phyloP scores from a whole-genome alignment of 805 yeast species.

The Teunomyces lycoperdinae region DNA sequence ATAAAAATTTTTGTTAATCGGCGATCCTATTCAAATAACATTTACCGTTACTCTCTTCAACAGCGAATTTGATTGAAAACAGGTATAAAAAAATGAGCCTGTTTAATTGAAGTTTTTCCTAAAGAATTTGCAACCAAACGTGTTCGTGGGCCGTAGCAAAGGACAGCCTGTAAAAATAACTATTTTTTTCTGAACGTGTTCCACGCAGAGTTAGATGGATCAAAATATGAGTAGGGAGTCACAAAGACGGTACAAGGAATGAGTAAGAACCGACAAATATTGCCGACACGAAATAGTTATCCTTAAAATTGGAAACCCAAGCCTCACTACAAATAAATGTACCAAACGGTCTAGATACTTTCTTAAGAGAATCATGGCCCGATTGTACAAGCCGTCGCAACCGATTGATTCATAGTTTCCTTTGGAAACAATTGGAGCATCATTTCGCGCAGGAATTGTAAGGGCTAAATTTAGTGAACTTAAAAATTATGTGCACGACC shows the following conservation, averaged over 20 bases:
- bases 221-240: no score
- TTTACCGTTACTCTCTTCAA: background rate
- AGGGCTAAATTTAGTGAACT: background rate
- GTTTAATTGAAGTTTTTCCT: background rate
- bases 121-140: background rate
- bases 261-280: no score
- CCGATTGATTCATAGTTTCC: background rate
- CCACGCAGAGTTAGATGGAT: no score
- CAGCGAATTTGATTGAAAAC: background rate
- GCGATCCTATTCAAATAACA: no score
- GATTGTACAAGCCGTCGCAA: background rate
- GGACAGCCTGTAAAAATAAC: background rate
- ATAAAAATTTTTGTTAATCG: background rate
- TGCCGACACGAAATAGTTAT: no score
- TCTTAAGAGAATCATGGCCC: background rate
- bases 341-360: no score
- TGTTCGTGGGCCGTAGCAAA: background rate
- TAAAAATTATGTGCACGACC: slow-evolving; percentile 1
- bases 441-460: background rate
- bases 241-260: no score
- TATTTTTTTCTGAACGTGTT: no score
- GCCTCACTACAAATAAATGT: no score
- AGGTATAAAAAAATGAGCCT: no score
- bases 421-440: background rate
- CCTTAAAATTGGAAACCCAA: no score